These are phyloP conservation scores for Penicillium chermesinum DNA, from an alignment of 495 filamentous ascomycete species.

Conservation along the genomic window DNA sequence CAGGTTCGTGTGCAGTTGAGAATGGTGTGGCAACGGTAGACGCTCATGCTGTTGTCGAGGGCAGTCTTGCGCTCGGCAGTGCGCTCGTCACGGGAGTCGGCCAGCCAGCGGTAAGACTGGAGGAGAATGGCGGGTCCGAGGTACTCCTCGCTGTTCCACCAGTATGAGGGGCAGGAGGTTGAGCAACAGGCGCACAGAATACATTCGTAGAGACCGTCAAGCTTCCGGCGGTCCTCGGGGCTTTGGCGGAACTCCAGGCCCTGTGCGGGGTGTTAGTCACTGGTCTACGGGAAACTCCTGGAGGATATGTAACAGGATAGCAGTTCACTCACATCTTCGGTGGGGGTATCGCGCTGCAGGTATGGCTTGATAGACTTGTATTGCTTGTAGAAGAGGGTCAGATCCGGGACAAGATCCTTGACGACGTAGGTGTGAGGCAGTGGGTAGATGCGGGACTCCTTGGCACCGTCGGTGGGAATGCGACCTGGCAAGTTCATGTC, in stretches of 20 bases:
- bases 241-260: slow-evolving; percentile 87
- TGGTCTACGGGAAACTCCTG: neutral
- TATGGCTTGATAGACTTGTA: slow-evolving; percentile 99
- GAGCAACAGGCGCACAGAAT: slow-evolving; percentile 99
- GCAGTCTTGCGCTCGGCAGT: slow-evolving; percentile 80
- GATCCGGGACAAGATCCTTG: slow-evolving; percentile 95
- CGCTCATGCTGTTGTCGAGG: slow-evolving; percentile 95
- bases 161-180: slow-evolving; percentile 96
- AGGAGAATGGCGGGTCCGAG: slow-evolving; percentile 93
- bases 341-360: slow-evolving; percentile 77
- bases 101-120: slow-evolving; percentile 95
- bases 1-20: slow-evolving; percentile 95
- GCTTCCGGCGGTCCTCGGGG: slow-evolving; percentile 86
- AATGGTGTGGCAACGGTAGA: slow-evolving; percentile 99
- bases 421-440: slow-evolving; percentile 98
- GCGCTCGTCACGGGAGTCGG: slow-evolving; percentile 85
- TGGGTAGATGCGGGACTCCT: slow-evolving; percentile 93
- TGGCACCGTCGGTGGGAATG: slow-evolving; percentile 74
- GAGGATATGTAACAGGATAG: neutral
- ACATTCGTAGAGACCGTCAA: slow-evolving; percentile 98
- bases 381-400: slow-evolving; percentile 99
- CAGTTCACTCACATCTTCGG: slow-evolving; percentile 61
- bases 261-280: slow-evolving; percentile 30
- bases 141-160: slow-evolving; percentile 99
- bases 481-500: slow-evolving; percentile 58